A percentile compares a stretch with the other conserved stretches of the same genome.
Conservation (phyloP, 2,329 filamentous ascomycete species). For the Epicoccum nigrum region DNA sequence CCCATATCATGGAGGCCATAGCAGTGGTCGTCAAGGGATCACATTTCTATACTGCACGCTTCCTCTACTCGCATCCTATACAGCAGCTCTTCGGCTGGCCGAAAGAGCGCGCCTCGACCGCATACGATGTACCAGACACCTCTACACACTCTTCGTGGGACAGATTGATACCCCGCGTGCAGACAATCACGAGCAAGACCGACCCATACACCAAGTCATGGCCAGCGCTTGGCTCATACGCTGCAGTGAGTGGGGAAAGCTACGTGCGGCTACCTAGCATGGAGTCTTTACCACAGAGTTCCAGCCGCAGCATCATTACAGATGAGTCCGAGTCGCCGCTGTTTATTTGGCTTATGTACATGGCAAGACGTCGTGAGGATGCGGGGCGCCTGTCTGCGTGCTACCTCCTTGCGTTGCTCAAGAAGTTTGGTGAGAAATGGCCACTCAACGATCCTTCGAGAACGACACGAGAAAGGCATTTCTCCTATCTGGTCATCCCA, state of each 20-base stretch:
- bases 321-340: slow-evolving; percentile 56
- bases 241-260: slow-evolving; percentile 32
- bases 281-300: slow-evolving; percentile 37
- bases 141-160: slow-evolving; percentile 37
- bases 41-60: slow-evolving; percentile 73
- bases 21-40: slow-evolving; percentile 79
- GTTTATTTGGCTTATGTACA: slow-evolving; percentile 55
- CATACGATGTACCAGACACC: slow-evolving; percentile 26
- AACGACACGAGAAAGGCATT: slow-evolving; percentile 49
- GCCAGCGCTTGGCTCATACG: slow-evolving; percentile 50
- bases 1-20: slow-evolving; percentile 77
- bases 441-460: slow-evolving; percentile 46
- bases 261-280: slow-evolving; percentile 42
- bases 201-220: slow-evolving; percentile 52
- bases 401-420: slow-evolving; percentile 46
- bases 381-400: slow-evolving; percentile 51
- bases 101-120: slow-evolving; percentile 28
- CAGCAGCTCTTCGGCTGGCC: slow-evolving; percentile 42
- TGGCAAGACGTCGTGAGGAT: slow-evolving; percentile 51
- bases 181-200: slow-evolving; percentile 47
- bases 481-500: slow-evolving; percentile 55
- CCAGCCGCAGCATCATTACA: slow-evolving; percentile 39
- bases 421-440: slow-evolving; percentile 47
- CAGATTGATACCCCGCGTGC: slow-evolving; percentile 47
- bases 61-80: slow-evolving; percentile 53